Evolutionary conservation across 805 yeast species (phyloP).

Genomic region (Saturnispora sanitii): DNA sequence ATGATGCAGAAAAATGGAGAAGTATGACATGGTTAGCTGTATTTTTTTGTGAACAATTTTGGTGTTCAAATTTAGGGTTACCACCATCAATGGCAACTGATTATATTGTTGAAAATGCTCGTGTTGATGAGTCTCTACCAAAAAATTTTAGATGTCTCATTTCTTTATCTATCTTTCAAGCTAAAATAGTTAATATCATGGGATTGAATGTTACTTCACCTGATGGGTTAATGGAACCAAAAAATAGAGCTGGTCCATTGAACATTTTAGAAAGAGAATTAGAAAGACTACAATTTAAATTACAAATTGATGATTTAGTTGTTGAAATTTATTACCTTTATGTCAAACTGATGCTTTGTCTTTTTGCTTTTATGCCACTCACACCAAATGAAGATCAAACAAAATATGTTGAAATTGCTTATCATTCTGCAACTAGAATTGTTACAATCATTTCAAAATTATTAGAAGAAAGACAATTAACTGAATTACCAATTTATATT

Average conservation of each 20-base stretch:
- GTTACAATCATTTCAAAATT: constrained; percentile 69
- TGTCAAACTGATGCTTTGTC: constrained; percentile 70
- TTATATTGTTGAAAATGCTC: constrained; percentile 68
- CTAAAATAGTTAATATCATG: constrained; percentile 74
- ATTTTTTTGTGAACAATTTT: constrained; percentile 79
- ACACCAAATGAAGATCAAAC: constrained; percentile 83
- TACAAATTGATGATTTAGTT: constrained; percentile 55
- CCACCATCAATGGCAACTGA: constrained; percentile 85
- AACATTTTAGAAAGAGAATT: constrained; percentile 72
- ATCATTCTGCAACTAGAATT: constrained; percentile 69
- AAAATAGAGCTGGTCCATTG: constrained; percentile 70
- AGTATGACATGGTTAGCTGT: constrained; percentile 88
- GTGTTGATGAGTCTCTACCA: constrained; percentile 57
- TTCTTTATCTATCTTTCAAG: constrained; percentile 70
- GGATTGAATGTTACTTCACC: constrained; percentile 79
- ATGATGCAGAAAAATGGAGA: constrained; percentile 90
- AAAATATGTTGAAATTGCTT: constrained; percentile 72
- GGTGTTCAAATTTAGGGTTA: constrained; percentile 80
- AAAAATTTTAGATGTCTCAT: constrained; percentile 62
- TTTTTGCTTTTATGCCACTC: constrained; percentile 86
- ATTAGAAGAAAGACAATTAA: constrained; percentile 56
- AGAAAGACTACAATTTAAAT: constrained; percentile 55
- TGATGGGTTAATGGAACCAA: constrained; percentile 81
- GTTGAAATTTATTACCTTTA: constrained; percentile 74
- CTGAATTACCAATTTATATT: constrained; percentile 78